phyloP scores from a whole-genome alignment of 2,329 filamentous ascomycete genomes.

The Geosmithia flava region DNA sequence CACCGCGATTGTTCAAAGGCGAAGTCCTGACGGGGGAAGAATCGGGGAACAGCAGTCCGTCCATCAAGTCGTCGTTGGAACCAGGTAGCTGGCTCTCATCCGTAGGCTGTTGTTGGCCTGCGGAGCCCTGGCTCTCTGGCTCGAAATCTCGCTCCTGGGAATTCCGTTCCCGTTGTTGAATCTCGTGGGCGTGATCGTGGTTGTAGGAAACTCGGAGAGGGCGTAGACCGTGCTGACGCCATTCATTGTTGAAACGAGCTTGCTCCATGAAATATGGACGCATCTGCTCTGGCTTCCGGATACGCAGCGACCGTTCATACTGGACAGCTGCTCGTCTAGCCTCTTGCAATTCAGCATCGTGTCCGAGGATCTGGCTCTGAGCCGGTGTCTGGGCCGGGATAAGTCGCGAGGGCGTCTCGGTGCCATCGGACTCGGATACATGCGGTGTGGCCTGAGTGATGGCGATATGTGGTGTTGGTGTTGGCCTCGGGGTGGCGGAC shows the following conservation, averaged over 20 bases:
- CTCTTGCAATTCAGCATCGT: constrained; percentile 9
- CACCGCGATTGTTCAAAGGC: constrained; percentile 9
- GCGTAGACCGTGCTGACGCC: constrained; percentile 41
- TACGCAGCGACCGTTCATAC: constrained; percentile 38
- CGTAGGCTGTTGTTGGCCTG: constrained; percentile 12
- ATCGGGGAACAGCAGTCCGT: constrained; percentile 7
- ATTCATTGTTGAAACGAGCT: constrained; percentile 37
- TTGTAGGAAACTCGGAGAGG: constrained; percentile 31
- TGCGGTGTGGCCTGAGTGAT: background rate
- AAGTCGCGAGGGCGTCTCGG: background rate
- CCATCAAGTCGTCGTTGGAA: constrained; percentile 7
- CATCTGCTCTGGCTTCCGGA: constrained; percentile 48
- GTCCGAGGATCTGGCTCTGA: constrained; percentile 8
- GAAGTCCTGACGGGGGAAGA: constrained; percentile 15
- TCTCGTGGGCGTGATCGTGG: constrained; percentile 9
- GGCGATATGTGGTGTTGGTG: background rate
- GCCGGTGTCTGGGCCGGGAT: background rate
- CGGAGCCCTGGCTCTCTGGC: constrained; percentile 34
- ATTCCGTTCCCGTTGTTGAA: constrained; percentile 28
- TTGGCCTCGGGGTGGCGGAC: background rate
- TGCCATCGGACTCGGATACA: background rate
- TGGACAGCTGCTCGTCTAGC: constrained; percentile 13
- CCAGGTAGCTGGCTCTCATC: constrained; percentile 21
- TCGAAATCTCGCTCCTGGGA: constrained; percentile 38
- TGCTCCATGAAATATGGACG: constrained; percentile 46